Evolutionary conservation across 257 asterid species (phyloP).

Genomic region (Ballota nigra): DNA sequence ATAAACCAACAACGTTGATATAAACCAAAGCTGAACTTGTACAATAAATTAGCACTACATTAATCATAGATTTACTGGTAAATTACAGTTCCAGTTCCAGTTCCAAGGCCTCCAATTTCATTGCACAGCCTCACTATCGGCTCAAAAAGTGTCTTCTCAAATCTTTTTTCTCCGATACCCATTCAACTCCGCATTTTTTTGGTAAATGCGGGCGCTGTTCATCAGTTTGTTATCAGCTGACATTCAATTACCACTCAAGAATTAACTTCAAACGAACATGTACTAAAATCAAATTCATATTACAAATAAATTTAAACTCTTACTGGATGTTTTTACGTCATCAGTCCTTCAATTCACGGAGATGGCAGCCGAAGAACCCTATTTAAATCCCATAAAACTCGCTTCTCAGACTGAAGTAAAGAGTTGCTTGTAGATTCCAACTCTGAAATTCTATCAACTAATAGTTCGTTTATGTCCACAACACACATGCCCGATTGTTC

Average conservation of each 20-base stretch:
- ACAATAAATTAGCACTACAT: not conserved
- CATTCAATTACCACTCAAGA: not conserved
- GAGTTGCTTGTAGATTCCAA: slow-evolving; percentile 56
- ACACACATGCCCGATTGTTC: slow-evolving; percentile 59
- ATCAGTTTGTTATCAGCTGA: not conserved
- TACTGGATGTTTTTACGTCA: slow-evolving; percentile 10
- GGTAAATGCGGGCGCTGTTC: not conserved
- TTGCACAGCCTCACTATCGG: not conserved
- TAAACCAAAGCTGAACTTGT: slow-evolving; percentile 1
- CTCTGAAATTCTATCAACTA: slow-evolving; percentile 38
- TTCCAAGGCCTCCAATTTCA: slow-evolving; percentile 8
- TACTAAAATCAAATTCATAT: not conserved
- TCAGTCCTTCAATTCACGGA: slow-evolving; percentile 27
- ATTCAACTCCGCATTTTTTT: not conserved
- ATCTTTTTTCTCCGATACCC: not conserved
- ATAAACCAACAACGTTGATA: not conserved
- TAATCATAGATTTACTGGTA: not conserved
- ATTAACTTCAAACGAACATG: not conserved
- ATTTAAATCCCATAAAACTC: slow-evolving; percentile 69
- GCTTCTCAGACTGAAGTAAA: slow-evolving; percentile 63
- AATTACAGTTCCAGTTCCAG: not conserved
- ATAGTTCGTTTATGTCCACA: slow-evolving; percentile 66
- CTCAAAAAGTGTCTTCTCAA: not conserved
- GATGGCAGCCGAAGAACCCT: slow-evolving; percentile 48
- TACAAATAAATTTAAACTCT: not conserved